Base-by-base conservation (phyloP, 306 rosid genomes). In the Prunus kanzakura region DNA sequence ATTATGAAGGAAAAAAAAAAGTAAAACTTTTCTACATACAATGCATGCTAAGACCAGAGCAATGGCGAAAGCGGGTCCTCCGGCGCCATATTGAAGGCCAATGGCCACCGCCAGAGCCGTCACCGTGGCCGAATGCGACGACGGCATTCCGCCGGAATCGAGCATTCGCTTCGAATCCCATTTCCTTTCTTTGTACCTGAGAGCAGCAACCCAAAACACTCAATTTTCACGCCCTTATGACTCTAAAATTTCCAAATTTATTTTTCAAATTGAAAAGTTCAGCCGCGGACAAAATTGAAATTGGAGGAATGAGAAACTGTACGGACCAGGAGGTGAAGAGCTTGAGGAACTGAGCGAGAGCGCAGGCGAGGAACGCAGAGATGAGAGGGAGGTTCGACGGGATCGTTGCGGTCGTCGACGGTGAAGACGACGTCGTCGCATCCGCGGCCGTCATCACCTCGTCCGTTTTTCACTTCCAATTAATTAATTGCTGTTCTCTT, bases 101-200 rank as follows among this genome's bases (percentile, higher is more conserved):
- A 92, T 84, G 41, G 98, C 89, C 77, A 79, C 65, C 19, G 92
- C 89, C 51, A 95, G 80, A 69, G 98, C 96, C 11, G 91, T 79
- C 76, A 95, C 96, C 5, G 95, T 88, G 10, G 96, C 92, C 67
- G 97, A 92, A 85, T 95, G 97, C 46, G 99, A 95, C 16, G 97
- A 92, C 79, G 96, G 96, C 96, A 95, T 92, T 71, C 96, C 97
- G 20, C 97, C 93, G 25, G 97, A 95, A 86, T 86, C 89, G 79
- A 92, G 87, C 92, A 95, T 82, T 77, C 89, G 84, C 82, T 89
- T 87, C 11, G 98, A 84, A 77, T 94, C 97, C 97, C 98, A 94
- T 85, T 93, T 88, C 88, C 62, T 85, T 72, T 92, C 97, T 89
- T 90, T 94, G 72, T 83, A 90, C 98, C 95, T 94, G 85, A 85